These are phyloP conservation scores for Phytophthora citrophthora DNA, from an alignment of 352 stramenopile species.

Conservation along the genomic window DNA sequence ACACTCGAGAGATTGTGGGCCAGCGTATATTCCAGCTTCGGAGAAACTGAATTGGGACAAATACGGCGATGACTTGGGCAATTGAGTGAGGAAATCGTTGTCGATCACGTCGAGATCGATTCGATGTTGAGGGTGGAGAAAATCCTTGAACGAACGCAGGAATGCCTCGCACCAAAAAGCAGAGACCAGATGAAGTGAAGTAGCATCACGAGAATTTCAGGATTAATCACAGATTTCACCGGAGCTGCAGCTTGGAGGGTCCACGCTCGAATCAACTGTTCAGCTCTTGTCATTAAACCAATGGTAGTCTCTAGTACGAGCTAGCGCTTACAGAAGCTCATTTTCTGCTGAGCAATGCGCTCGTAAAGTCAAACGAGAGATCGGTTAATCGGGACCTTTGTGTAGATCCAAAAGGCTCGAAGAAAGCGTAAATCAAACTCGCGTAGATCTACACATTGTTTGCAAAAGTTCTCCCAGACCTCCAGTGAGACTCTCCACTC, in stretches of 20 bases:
- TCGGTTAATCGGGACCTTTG: slow-evolving; percentile 49
- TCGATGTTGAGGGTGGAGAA: too few species aligned
- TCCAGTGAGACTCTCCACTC: too few species aligned
- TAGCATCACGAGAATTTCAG: slow-evolving; percentile 20
- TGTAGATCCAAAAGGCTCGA: slow-evolving; percentile 48
- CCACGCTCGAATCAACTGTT: slow-evolving; percentile 25
- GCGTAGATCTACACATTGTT: slow-evolving; percentile 39
- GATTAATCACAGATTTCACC: slow-evolving; percentile 7
- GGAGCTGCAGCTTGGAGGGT: slow-evolving; percentile 15
- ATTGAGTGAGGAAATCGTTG: too few species aligned
- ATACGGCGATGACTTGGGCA: too few species aligned
- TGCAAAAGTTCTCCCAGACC: slow-evolving; percentile 56
- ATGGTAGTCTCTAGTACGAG: slow-evolving; percentile 8
- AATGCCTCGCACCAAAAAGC: too few species aligned
- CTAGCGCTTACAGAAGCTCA: slow-evolving; percentile 6
- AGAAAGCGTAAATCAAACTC: slow-evolving; percentile 72
- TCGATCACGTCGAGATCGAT: too few species aligned
- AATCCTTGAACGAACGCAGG: too few species aligned
- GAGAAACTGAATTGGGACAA: too few species aligned
- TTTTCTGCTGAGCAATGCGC: slow-evolving; percentile 30
- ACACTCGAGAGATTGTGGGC: too few species aligned
- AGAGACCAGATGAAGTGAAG: slow-evolving; percentile 25
- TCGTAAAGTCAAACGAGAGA: slow-evolving; percentile 46
- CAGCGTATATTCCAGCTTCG: too few species aligned
- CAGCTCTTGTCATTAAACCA: slow-evolving; percentile 21